Conservation (phyloP, 1,139 yeast species). For the Geotrichum candidum region DNA sequence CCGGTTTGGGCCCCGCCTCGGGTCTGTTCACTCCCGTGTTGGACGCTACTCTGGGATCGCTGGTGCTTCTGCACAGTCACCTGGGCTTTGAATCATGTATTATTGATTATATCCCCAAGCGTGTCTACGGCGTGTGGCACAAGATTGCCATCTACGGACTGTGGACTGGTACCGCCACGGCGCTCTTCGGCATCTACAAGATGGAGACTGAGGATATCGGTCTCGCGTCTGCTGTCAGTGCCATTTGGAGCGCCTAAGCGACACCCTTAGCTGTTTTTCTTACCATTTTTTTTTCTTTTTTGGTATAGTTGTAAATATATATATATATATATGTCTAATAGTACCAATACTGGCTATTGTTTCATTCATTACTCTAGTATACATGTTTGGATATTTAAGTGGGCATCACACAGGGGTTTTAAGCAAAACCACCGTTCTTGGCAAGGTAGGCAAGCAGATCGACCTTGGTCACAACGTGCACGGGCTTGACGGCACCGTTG, state of each 20-base stretch:
- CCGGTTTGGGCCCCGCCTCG: constrained; percentile 42
- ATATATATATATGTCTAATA: neutral
- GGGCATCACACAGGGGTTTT: neutral
- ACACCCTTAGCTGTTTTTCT: constrained; percentile 23
- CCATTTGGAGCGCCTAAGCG: constrained; percentile 45
- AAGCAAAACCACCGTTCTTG: constrained; percentile 22
- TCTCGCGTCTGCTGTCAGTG: constrained; percentile 36
- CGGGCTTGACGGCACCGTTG: constrained; percentile 49
- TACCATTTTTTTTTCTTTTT: neutral
- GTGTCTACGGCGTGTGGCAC: constrained; percentile 74
- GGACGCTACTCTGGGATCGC: constrained; percentile 62
- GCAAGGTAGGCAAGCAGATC: constrained; percentile 68
- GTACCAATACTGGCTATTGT: neutral
- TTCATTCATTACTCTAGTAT: neutral
- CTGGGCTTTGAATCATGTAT: constrained; percentile 83
- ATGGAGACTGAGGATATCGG: constrained; percentile 66
- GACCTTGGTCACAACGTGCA: constrained; percentile 83
- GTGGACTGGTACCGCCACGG: constrained; percentile 63
- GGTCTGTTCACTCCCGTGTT: constrained; percentile 49
- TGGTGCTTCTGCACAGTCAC: constrained; percentile 67
- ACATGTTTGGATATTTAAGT: neutral
- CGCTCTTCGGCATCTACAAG: constrained; percentile 75
- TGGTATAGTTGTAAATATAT: neutral
- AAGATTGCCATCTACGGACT: constrained; percentile 57
- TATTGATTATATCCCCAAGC: constrained; percentile 78